These are phyloP conservation scores for Moricandia arvensis DNA, from an alignment of 345 rosid genomes.

Conservation along the genomic window DNA sequence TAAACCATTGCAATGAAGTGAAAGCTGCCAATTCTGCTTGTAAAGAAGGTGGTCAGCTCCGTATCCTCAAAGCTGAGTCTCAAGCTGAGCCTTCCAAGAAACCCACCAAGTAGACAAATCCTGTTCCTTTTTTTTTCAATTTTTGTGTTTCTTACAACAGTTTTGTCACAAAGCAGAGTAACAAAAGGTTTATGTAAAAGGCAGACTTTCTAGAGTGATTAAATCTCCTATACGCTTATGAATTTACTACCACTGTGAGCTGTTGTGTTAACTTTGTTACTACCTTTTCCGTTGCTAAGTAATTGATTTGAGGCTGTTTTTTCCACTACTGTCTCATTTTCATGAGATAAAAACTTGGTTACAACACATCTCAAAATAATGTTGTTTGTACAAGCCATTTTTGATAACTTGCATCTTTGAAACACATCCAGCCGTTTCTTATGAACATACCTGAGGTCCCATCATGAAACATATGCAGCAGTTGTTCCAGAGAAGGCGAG, in stretches of 20 bases:
- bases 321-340: conserved; percentile 64
- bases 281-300: conserved; percentile 73
- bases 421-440: too few relatives aligned
- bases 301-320: conserved; percentile 44
- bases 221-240: conserved; percentile 70
- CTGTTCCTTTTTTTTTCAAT: conserved; percentile 2
- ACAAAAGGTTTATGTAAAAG: background rate
- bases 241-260: conserved; percentile 56
- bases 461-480: too few relatives aligned
- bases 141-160: background rate
- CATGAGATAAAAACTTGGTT: conserved; percentile 40
- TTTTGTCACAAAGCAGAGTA: background rate
- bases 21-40: conserved; percentile 76
- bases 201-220: background rate
- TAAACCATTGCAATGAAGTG: conserved; percentile 84
- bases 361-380: background rate
- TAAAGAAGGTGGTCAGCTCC: conserved; percentile 80
- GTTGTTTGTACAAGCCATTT: too few relatives aligned
- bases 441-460: too few relatives aligned
- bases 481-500: too few relatives aligned
- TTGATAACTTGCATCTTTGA: too few relatives aligned
- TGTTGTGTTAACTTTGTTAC: conserved; percentile 37
- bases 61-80: conserved; percentile 51
- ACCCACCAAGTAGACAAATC: conserved; percentile 42
- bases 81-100: conserved; percentile 38